A percentile compares a stretch with the other conserved stretches of the same genome.
Conservation (phyloP, 768 basidiomycete species). For the Mycena venus region DNA sequence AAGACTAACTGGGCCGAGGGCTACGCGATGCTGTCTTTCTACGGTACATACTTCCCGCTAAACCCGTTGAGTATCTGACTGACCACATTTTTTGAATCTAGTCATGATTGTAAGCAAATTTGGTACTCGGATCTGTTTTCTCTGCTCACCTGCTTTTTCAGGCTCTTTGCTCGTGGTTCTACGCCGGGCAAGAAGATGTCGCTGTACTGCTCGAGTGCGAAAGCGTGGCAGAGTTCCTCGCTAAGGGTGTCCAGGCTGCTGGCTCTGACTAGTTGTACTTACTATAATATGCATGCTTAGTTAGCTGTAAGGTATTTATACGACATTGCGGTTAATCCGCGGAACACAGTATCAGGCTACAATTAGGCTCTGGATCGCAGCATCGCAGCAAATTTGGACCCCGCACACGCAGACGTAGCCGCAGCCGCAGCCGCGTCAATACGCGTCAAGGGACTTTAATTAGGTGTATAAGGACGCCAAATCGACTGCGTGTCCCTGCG, state of each 20-base stretch:
- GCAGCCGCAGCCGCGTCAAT: conserved; percentile 23
- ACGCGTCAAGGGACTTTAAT: conserved; percentile 6
- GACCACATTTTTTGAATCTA: neutral
- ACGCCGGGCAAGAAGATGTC: conserved; percentile 68
- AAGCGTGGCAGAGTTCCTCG: conserved; percentile 53
- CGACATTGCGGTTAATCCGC: neutral
- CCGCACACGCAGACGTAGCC: conserved; percentile 3
- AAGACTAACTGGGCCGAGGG: conserved; percentile 87
- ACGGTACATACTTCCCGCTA: conserved; percentile 69
- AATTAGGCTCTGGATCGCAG: neutral
- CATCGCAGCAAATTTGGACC: conserved; percentile 13
- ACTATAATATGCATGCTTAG: too few relatives aligned
- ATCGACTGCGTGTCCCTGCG: conserved; percentile 18
- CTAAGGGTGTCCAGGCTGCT: conserved; percentile 21
- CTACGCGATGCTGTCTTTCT: conserved; percentile 74
- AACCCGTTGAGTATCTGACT: neutral
- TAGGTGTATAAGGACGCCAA: neutral
- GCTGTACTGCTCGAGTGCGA: conserved; percentile 56
- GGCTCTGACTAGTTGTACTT: neutral
- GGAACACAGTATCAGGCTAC: neutral
- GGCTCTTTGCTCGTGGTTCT: conserved; percentile 79
- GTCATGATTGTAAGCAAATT: conserved; percentile 28
- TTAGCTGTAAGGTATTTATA: neutral
- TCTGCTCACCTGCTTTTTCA: conserved; percentile 36
- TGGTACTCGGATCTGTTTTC: neutral